Evolutionary conservation across 139 green algal genomes (phyloP).

Genomic region (Yamagishiella unicocca): DNA sequence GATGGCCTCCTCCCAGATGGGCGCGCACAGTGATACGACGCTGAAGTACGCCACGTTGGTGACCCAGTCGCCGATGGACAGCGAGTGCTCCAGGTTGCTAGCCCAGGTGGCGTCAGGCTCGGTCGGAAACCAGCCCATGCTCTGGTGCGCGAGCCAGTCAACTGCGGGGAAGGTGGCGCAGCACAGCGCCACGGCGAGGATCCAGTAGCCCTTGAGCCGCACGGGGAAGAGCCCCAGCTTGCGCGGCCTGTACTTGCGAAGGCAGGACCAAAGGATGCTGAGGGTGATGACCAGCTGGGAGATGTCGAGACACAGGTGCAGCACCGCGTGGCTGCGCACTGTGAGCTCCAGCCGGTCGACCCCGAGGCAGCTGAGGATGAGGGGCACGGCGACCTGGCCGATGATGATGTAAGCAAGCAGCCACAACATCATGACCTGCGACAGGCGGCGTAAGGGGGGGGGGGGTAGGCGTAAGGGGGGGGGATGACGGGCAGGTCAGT

Average conservation of each 20-base stretch:
- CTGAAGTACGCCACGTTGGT: constrained; percentile 82
- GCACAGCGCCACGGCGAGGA: constrained; percentile 36
- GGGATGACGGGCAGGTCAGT: background rate
- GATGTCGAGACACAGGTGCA: constrained; percentile 84
- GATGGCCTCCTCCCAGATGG: constrained; percentile 95
- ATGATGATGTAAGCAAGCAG: constrained; percentile 85
- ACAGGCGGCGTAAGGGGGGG: background rate
- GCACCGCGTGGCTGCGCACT: constrained; percentile 72
- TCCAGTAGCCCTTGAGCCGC: constrained; percentile 37
- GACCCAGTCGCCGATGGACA: constrained; percentile 66
- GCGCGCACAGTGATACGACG: constrained; percentile 84
- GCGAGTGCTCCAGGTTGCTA: constrained; percentile 52
- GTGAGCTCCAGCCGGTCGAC: constrained; percentile 63
- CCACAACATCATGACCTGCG: constrained; percentile 89
- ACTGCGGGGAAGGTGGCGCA: constrained; percentile 58
- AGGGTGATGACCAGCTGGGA: constrained; percentile 68
- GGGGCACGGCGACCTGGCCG: constrained; percentile 79
- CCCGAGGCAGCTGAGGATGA: constrained; percentile 69
- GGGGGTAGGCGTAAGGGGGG: constrained; percentile 28
- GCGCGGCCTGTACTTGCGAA: constrained; percentile 70
- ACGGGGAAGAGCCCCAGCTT: constrained; percentile 60
- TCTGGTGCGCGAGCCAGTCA: constrained; percentile 54
- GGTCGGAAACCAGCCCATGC: constrained; percentile 54
- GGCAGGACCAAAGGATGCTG: constrained; percentile 75
- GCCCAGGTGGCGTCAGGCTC: constrained; percentile 54